Percentiles rank a stretch among this genome's conserved stretches.
Conservation (phyloP, 805 yeast genomes). For the Monosporozyma solicola region DNA sequence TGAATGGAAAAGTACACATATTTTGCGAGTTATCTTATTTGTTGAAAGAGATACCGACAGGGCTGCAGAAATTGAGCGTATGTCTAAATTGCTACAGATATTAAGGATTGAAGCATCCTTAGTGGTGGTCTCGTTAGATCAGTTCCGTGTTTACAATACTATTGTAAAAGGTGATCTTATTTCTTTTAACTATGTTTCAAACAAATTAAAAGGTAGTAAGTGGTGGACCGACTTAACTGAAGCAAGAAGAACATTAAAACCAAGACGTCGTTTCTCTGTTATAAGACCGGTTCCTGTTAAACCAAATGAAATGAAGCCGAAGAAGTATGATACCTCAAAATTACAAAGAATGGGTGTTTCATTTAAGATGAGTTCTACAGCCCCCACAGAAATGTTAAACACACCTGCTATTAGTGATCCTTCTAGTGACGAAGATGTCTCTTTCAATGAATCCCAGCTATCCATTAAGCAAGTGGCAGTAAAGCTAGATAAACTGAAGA, state of each 20-base stretch:
- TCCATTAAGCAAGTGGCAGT: constrained; percentile 8
- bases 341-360: constrained; percentile 73
- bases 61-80: constrained; percentile 56
- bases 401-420: constrained; percentile 24
- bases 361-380: constrained; percentile 62
- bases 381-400: constrained; percentile 29
- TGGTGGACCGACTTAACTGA: constrained; percentile 78
- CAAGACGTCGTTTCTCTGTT: constrained; percentile 25
- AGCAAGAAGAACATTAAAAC: constrained; percentile 38
- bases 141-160: constrained; percentile 58
- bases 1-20: constrained; percentile 75
- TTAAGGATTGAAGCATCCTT: constrained; percentile 78
- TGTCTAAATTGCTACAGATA: constrained; percentile 56
- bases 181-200: constrained; percentile 40
- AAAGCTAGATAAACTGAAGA: constrained; percentile 3
- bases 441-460: constrained; percentile 9
- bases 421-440: constrained; percentile 24
- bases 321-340: constrained; percentile 41
- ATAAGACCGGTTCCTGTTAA: constrained; percentile 23
- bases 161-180: constrained; percentile 59
- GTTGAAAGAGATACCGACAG: constrained; percentile 72
- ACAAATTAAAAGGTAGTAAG: constrained; percentile 47
- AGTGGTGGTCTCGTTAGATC: constrained; percentile 58
- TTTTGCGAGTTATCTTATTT: constrained; percentile 75
- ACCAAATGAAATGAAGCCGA: constrained; percentile 9